Evolutionary conservation across 2,329 filamentous ascomycete species (phyloP).

Genomic region (Endothia cerciana): DNA sequence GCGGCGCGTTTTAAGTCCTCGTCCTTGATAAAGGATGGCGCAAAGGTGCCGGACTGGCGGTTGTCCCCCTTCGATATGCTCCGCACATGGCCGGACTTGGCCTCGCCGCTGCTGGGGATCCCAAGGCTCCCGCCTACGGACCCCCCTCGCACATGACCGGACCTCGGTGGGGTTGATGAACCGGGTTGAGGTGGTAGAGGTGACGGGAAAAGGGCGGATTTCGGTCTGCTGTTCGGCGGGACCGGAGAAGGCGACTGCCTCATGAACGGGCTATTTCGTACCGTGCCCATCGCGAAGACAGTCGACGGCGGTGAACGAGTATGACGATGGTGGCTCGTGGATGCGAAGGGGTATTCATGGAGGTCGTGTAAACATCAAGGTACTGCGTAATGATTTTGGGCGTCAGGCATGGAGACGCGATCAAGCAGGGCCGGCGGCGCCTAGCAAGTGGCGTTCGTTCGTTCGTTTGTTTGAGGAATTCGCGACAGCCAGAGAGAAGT

Average conservation of each 20-base stretch:
- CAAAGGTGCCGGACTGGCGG: slow-evolving; percentile 80
- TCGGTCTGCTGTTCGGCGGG: slow-evolving; percentile 63
- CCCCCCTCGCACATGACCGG: slow-evolving; percentile 19
- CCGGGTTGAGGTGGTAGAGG: slow-evolving; percentile 35
- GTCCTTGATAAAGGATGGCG: slow-evolving; percentile 91
- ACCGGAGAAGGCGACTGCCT: slow-evolving; percentile 70
- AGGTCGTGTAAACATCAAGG: slow-evolving; percentile 28
- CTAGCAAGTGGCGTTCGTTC: slow-evolving; percentile 17
- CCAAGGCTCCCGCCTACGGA: slow-evolving; percentile 21
- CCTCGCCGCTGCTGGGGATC: slow-evolving; percentile 21
- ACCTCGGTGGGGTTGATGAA: slow-evolving; percentile 7
- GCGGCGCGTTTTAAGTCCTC: slow-evolving; percentile 69
- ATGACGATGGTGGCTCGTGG: slow-evolving; percentile 1
- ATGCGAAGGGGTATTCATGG: slow-evolving; percentile 20
- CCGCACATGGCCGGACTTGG: slow-evolving; percentile 46
- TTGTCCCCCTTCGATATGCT: slow-evolving; percentile 68
- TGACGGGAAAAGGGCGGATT: slow-evolving; percentile 72
- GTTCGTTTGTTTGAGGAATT: not conserved
- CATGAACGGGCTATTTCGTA: slow-evolving; percentile 80
- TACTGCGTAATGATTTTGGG: slow-evolving; percentile 7
- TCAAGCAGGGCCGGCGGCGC: slow-evolving; percentile 15
- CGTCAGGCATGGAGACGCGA: slow-evolving; percentile 16
- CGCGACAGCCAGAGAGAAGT: slow-evolving; percentile 7
- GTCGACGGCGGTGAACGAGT: not conserved
- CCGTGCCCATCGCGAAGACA: slow-evolving; percentile 45